Evolutionary conservation across 2,329 filamentous ascomycete genomes (phyloP).

Genomic region (Podosphaera aphanis): DNA sequence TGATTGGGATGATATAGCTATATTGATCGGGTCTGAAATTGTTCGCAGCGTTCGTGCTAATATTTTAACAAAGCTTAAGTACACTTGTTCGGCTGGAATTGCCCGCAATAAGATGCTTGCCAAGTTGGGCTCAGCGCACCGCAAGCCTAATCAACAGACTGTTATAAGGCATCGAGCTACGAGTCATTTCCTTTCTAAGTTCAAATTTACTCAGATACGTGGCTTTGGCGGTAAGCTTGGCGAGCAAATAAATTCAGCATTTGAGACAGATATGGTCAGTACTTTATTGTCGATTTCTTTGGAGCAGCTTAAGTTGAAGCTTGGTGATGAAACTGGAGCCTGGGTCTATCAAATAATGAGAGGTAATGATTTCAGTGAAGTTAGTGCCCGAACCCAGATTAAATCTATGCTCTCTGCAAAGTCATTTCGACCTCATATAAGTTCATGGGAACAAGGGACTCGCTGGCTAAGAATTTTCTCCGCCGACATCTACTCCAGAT

Average conservation of each 20-base stretch:
- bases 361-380: conserved; percentile 67
- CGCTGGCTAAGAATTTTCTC: conserved; percentile 81
- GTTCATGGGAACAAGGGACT: conserved; percentile 49
- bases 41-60: conserved; percentile 48
- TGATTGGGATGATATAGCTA: conserved; percentile 88
- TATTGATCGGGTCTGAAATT: conserved; percentile 73
- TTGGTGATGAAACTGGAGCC: conserved; percentile 63
- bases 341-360: conserved; percentile 75
- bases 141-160: conserved; percentile 87
- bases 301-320: conserved; percentile 50
- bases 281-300: conserved; percentile 51
- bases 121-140: conserved; percentile 74
- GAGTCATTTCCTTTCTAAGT: conserved; percentile 47
- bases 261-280: conserved; percentile 56
- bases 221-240: conserved; percentile 91
- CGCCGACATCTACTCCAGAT: conserved; percentile 70
- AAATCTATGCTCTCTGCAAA: conserved; percentile 96
- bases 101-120: conserved; percentile 86
- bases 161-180: conserved; percentile 74
- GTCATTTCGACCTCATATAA: conserved; percentile 71
- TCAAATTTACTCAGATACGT: conserved; percentile 91
- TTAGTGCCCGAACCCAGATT: conserved; percentile 77
- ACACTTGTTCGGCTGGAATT: conserved; percentile 80
- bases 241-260: conserved; percentile 59
- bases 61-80: conserved; percentile 48